These are phyloP conservation scores for Gracilaria gracilis DNA, from an alignment of 23 red algal genomes.

Conservation along the genomic window DNA sequence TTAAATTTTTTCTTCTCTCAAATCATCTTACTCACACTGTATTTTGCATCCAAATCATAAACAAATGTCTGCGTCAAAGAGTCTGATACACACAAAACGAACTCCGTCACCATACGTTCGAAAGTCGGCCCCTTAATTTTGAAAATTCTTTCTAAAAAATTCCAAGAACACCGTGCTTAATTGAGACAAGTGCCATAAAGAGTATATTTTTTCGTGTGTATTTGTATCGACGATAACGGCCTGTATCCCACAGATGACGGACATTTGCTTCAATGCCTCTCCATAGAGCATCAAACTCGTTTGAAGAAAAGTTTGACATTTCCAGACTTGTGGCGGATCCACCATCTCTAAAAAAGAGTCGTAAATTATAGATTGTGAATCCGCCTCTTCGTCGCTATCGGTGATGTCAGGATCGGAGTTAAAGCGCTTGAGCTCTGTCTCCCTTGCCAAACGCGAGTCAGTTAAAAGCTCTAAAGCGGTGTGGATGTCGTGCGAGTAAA, in stretches of 20 bases:
- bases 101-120: neutral
- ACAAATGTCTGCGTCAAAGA: neutral
- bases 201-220: neutral
- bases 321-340: too few species aligned
- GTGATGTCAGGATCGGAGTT: neutral
- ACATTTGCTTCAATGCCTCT: too few species aligned
- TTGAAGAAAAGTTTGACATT: neutral
- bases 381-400: slow-evolving; percentile 2
- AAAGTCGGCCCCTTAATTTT: neutral
- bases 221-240: neutral
- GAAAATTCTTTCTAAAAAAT: neutral
- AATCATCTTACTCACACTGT: neutral
- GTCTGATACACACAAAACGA: neutral
- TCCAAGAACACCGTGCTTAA: neutral
- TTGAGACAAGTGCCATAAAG: neutral
- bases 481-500: neutral
- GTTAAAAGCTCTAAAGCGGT: neutral
- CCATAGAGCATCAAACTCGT: slow-evolving; percentile 11
- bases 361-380: neutral
- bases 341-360: neutral
- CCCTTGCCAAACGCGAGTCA: neutral
- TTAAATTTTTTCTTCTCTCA: neutral
- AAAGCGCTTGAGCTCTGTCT: neutral
- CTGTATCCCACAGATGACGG: neutral
- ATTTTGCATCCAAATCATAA: neutral